Conservation (phyloP, 2,329 filamentous ascomycete genomes). For the Bimuria novae-zelandiae region DNA sequence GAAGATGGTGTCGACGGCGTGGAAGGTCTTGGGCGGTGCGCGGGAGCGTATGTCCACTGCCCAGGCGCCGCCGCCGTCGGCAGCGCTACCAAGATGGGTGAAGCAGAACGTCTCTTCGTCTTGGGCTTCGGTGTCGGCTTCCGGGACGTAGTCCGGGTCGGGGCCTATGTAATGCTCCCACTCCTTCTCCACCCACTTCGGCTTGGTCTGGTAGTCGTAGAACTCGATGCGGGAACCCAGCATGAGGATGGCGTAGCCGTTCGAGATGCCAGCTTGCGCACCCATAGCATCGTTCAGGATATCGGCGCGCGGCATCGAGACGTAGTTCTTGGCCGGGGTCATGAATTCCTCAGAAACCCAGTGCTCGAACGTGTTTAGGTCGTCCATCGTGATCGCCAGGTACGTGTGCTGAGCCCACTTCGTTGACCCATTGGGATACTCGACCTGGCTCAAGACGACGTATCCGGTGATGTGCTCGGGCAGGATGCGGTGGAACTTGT, state of each 20-base stretch:
- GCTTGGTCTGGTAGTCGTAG: constrained; percentile 21
- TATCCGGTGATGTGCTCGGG: constrained; percentile 28
- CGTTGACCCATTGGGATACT: neutral
- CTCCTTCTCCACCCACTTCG: neutral
- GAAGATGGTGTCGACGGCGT: neutral
- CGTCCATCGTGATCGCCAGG: constrained; percentile 31
- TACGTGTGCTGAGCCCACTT: constrained; percentile 19
- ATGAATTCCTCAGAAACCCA: constrained; percentile 10
- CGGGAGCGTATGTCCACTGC: neutral
- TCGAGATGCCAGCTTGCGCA: constrained; percentile 15
- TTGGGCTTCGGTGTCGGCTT: neutral
- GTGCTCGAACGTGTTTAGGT: constrained; percentile 16
- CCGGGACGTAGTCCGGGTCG: neutral
- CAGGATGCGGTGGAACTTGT: constrained; percentile 21
- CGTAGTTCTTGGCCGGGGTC: neutral
- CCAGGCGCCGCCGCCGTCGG: neutral
- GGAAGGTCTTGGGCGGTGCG: neutral
- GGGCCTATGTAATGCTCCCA: constrained; percentile 1
- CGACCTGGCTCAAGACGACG: constrained; percentile 15
- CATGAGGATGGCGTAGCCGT: constrained; percentile 28
- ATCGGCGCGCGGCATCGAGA: constrained; percentile 22
- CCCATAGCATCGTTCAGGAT: constrained; percentile 26
- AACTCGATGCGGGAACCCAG: constrained; percentile 31
- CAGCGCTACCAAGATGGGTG: neutral
- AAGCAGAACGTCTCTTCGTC: neutral